Evolutionary conservation across 2,329 filamentous ascomycete species (phyloP).

Genomic region (Talaromyces sp.): DNA sequence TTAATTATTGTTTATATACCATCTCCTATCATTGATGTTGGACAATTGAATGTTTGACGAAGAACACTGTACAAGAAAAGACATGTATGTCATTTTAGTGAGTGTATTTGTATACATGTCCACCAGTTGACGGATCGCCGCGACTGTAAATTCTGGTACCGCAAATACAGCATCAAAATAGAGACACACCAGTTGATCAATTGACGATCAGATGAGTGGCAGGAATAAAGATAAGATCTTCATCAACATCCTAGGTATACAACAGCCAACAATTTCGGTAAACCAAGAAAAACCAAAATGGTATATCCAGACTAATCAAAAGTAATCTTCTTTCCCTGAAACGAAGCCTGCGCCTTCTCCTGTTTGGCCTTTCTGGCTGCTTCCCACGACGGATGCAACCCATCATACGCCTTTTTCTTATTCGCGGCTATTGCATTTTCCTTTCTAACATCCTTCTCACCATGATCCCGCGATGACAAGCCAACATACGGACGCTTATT

Average conservation of each 20-base stretch:
- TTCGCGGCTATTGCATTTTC: conserved; percentile 17
- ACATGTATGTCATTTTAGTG: too few species aligned
- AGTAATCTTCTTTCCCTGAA: conserved; percentile 59
- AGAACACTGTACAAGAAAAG: neutral
- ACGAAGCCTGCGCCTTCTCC: conserved; percentile 50
- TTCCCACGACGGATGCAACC: conserved; percentile 63
- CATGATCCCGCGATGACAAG: neutral
- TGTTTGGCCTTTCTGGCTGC: conserved; percentile 59
- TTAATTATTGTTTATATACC: conserved; percentile 3
- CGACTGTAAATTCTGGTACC: too few species aligned
- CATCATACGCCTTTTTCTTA: conserved; percentile 33
- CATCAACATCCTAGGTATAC: neutral
- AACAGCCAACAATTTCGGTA: neutral
- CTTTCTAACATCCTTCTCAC: conserved; percentile 23
- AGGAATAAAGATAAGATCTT: too few species aligned
- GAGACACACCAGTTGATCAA: too few species aligned
- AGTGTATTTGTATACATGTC: too few species aligned
- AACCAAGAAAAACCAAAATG: neutral
- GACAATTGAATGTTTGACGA: neutral
- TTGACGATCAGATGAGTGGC: too few species aligned
- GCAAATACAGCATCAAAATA: too few species aligned
- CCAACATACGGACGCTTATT: conserved; percentile 20
- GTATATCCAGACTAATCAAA: conserved; percentile 50
- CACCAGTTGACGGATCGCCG: too few species aligned
- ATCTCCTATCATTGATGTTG: neutral